A percentile compares a stretch with the other conserved stretches of the same genome.
Conservation (phyloP, 441 rosid species). For the Melastoma candidum region DNA sequence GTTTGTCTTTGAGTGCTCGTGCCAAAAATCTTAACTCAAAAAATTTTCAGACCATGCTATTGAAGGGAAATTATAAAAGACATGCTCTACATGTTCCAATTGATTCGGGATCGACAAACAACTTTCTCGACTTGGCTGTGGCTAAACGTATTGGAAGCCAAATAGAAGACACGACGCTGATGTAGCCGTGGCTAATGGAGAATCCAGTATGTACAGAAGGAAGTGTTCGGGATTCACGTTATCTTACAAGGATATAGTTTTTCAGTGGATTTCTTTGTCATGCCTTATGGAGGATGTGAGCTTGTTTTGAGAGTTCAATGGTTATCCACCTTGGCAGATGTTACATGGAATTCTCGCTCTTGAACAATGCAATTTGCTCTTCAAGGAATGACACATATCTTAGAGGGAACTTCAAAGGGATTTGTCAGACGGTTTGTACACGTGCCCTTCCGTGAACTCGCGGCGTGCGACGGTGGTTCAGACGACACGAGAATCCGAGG, state of each 20-base stretch:
- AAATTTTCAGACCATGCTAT: background rate
- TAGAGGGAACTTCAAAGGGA: background rate
- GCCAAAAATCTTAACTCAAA: background rate
- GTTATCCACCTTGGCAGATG: background rate
- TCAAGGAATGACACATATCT: background rate
- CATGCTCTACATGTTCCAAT: background rate
- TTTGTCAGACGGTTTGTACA: too few relatives aligned
- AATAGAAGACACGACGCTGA: background rate
- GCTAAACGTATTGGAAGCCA: too few relatives aligned
- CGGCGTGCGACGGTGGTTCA: too few relatives aligned
- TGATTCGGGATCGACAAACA: slow-evolving; percentile 3
- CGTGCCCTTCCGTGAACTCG: too few relatives aligned
- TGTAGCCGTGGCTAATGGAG: background rate
- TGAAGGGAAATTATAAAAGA: background rate
- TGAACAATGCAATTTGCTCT: background rate
- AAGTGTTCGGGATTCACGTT: background rate
- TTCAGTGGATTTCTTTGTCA: background rate
- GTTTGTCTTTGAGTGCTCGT: too few relatives aligned
- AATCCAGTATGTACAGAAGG: background rate
- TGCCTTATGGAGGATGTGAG: background rate
- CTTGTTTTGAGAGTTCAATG: background rate
- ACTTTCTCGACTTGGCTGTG: slow-evolving; percentile 5
- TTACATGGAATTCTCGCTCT: background rate
- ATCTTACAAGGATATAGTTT: background rate
- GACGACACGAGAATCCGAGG: too few relatives aligned